These are phyloP conservation scores for Lecanosticta acicola DNA, from an alignment of 2,329 filamentous ascomycete species.

Conservation along the genomic window DNA sequence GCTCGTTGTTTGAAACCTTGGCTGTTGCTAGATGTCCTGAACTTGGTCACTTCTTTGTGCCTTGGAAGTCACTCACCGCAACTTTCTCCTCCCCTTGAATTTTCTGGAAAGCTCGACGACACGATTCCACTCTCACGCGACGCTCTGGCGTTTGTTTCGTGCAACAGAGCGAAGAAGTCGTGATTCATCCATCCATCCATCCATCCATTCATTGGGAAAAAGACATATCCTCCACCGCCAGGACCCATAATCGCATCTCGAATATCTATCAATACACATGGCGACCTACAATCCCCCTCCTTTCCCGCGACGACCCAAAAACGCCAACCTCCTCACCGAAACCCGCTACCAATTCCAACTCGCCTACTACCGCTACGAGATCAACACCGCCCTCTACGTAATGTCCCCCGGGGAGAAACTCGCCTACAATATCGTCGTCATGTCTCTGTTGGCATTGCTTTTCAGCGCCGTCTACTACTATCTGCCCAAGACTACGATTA, in stretches of 20 bases:
- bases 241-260: background rate
- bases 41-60: no score
- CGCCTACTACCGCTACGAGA: slow-evolving; percentile 26
- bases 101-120: no score
- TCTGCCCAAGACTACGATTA: slow-evolving; percentile 14
- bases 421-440: slow-evolving; percentile 24
- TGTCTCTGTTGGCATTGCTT: slow-evolving; percentile 17
- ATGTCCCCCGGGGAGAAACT: slow-evolving; percentile 27
- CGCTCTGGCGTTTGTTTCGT: no score
- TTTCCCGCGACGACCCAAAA: slow-evolving; percentile 21
- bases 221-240: no score
- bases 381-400: slow-evolving; percentile 27
- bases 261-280: slow-evolving; percentile 13
- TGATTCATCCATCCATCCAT: no score
- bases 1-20: no score
- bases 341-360: slow-evolving; percentile 22
- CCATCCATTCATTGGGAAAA: background rate
- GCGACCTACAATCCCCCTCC: slow-evolving; percentile 23
- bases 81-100: no score
- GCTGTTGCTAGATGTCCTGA: no score
- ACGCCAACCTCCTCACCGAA: slow-evolving; percentile 15
- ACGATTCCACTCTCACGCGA: no score
- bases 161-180: no score
- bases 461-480: slow-evolving; percentile 21
- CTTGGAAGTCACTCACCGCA: no score